Base-by-base conservation (phyloP, 2,329 filamentous ascomycete genomes). In the Cladosporium cucumerinum region DNA sequence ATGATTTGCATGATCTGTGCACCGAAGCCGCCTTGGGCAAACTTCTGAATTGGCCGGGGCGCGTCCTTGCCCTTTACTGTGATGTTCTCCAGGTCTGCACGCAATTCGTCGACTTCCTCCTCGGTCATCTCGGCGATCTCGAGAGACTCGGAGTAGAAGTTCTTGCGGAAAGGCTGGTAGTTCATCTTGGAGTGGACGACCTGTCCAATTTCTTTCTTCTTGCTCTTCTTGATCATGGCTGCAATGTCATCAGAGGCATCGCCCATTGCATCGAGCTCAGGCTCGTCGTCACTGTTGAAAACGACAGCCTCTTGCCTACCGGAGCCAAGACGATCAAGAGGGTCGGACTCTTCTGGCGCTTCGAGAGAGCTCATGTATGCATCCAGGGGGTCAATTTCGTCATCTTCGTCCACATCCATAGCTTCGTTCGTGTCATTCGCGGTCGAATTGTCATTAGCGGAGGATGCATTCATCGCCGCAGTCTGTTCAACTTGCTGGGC, bases 161-260 rank as follows among this genome's bases (percentile, higher is more conserved):
- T 89, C 81, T 97, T 97, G 67, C 94, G 86, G 75, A 99, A 93
- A 3, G 90, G 86, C 71, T 93, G 86, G 71, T 98, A 89, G 63
- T 93, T 86, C 69, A 96, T 80, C 78, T 97, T 98, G 71, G 82
- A 85, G 77, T 98, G 96, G 78, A 99, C 89, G 63, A 96, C 85
- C 0, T 83, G 84, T 0, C 93, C 93, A n/a, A 98, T 88, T 66
- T 98, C 95, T 79, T 97, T 97, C 83, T 97, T 97, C 82, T 97
- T 97, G 73, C 84, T 84, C 82, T 89, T 84, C 84, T 89, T 73
- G 79, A 81, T 73, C 69, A 87, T 83, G n/a, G 85, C 84, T 52
- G 88, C 82, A 71, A 86, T 84, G 70, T 89, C 86, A 70, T 89
- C 87, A 2, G 85, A 85, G 69, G 88, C 85, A 43, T 85, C 83